Evolutionary conservation across 2,329 filamentous ascomycete genomes (phyloP).

Genomic region (Chrysoporthe deuterocubensis): DNA sequence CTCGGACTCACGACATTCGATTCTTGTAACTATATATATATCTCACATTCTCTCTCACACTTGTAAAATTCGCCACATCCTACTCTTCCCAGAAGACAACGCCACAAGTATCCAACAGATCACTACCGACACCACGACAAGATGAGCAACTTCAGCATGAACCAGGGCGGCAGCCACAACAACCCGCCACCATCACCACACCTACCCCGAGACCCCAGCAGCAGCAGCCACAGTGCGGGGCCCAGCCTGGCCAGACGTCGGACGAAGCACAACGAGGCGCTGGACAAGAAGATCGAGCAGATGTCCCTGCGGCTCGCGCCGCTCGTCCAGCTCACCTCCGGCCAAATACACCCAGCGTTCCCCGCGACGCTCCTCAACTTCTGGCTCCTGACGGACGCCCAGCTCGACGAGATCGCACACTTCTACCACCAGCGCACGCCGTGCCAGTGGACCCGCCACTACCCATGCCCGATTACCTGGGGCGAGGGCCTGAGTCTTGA

Average conservation of each 20-base stretch:
- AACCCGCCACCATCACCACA: constrained; percentile 25
- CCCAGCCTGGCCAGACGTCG: constrained; percentile 41
- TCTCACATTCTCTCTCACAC: background rate
- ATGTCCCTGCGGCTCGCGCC: constrained; percentile 70
- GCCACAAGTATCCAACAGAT: background rate
- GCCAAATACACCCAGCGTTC: constrained; percentile 66
- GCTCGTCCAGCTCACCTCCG: constrained; percentile 66
- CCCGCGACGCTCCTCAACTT: constrained; percentile 70
- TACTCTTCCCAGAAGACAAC: background rate
- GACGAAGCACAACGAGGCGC: constrained; percentile 51
- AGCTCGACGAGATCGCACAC: constrained; percentile 71
- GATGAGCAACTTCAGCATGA: constrained; percentile 23
- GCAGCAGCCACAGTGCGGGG: constrained; percentile 26
- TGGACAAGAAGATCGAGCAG: constrained; percentile 65
- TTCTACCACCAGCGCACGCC: constrained; percentile 75
- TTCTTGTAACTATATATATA: constrained; percentile 15
- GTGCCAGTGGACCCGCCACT: constrained; percentile 57
- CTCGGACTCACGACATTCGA: constrained; percentile 6
- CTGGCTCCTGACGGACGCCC: constrained; percentile 72
- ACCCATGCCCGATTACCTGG: constrained; percentile 74
- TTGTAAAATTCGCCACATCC: background rate
- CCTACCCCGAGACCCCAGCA: constrained; percentile 11
- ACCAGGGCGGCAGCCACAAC: constrained; percentile 22
- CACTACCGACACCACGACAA: background rate
- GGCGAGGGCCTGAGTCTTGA: constrained; percentile 54